phyloP scores from a whole-genome alignment of 345 rosid genomes.

The Cardamine chenopodiifolia region DNA sequence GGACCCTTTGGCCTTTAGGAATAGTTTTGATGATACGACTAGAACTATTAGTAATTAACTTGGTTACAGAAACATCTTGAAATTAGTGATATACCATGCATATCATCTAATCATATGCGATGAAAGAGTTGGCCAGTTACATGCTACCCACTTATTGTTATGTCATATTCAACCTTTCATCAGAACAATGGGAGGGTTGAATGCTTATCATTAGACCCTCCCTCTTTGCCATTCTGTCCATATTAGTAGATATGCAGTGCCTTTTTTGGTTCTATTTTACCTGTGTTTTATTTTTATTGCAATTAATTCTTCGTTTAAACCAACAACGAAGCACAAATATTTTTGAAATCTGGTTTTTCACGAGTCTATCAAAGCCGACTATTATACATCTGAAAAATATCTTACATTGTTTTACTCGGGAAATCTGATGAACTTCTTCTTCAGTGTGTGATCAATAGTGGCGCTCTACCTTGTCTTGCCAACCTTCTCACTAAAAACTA shows the following conservation, averaged over 20 bases:
- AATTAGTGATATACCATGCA: conserved; percentile 9
- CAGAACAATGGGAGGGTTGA: neutral
- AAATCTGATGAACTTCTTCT: conserved; percentile 30
- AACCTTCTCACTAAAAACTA: conserved; percentile 67
- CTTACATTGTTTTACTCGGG: neutral
- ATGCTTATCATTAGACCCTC: conserved; percentile 13
- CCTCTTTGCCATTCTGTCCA: conserved; percentile 1
- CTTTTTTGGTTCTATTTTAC: neutral
- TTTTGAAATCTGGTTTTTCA: neutral
- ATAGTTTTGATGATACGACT: neutral
- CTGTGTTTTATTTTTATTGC: conserved; percentile 7
- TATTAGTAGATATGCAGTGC: conserved; percentile 8
- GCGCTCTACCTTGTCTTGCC: conserved; percentile 74
- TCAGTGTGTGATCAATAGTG: conserved; percentile 68
- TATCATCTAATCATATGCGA: neutral
- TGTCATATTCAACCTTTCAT: neutral
- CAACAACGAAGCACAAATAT: neutral
- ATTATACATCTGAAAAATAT: conserved; percentile 3
- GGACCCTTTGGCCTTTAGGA: conserved; percentile 14
- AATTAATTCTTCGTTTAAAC: neutral
- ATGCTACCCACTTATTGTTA: neutral
- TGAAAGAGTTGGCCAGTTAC: neutral
- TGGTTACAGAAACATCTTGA: neutral
- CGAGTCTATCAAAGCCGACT: neutral
- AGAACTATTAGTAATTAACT: neutral